These are phyloP conservation scores for Phytophthora crassamura DNA, from an alignment of 352 stramenopile genomes.

Conservation along the genomic window DNA sequence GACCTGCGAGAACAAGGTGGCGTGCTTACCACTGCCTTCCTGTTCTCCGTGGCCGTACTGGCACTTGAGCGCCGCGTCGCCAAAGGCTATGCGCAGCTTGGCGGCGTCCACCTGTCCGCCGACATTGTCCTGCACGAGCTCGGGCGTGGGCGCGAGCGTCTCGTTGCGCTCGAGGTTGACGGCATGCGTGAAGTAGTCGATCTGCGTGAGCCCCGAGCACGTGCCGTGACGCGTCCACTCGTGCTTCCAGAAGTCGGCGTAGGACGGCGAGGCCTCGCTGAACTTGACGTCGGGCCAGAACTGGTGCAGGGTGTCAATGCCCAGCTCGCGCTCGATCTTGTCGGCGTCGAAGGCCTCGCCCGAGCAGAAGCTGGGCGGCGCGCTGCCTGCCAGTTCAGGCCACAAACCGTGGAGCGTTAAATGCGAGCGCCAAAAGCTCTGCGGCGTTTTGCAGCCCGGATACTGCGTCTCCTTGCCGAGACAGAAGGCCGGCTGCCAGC, in stretches of 20 bases:
- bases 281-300: constrained; percentile 92
- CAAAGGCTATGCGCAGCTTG: constrained; percentile 56
- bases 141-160: constrained; percentile 63
- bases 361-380: constrained; percentile 80
- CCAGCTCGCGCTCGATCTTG: constrained; percentile 66
- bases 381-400: constrained; percentile 74
- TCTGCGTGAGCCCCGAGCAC: constrained; percentile 88
- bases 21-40: constrained; percentile 13
- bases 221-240: constrained; percentile 95
- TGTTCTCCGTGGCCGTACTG: constrained; percentile 4
- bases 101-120: constrained; percentile 52
- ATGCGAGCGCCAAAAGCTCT: constrained; percentile 82
- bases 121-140: constrained; percentile 67
- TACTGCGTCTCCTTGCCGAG: constrained; percentile 57
- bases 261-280: constrained; percentile 50
- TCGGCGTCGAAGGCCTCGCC: constrained; percentile 75
- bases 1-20: constrained; percentile 68
- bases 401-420: constrained; percentile 92
- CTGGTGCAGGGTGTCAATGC: constrained; percentile 72
- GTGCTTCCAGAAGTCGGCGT: constrained; percentile 92
- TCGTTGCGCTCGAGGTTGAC: constrained; percentile 84
- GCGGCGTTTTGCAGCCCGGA: constrained; percentile 70
- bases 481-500: constrained; percentile 91
- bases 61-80: constrained; percentile 46
- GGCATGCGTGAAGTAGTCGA: constrained; percentile 85